Evolutionary conservation across 345 rosid genomes (phyloP), one percentile per base, ranked within the genome.

Genomic region (Psidium guajava): DNA sequence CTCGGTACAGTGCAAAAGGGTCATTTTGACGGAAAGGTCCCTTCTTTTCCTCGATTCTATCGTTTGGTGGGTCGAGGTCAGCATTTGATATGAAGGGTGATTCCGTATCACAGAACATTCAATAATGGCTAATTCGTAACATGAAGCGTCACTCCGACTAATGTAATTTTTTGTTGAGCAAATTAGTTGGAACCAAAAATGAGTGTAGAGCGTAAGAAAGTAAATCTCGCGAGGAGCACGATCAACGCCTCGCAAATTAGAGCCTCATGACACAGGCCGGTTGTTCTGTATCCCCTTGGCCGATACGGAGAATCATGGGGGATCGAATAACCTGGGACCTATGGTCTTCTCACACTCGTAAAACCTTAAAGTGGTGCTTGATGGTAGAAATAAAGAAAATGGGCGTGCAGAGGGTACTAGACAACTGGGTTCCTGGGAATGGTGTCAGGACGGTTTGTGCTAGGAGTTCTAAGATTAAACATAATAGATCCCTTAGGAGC

Each of bases 121-220:
- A 59, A 59, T 59, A n/a, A 7, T 28, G 28, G 40, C 2, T 27
- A 1, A 61, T 14, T 28, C 42, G 42, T 40, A 4, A 40, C 42
- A n/a, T 2, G 11, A n/a, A 36, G 36, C 36, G 36, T 36, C 22
- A 28, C 22, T 64, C 8, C 22, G 0, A 15, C 11, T 28, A 15
- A 28, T 7, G 27, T 28, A 20, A n/a, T n/a, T n/a, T n/a, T n/a
- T n/a, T 64, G 1, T 6, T 4, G 3, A 16, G 7, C 1, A 3
- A 61, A 0, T 1, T 7, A 27, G 2, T 1, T 27, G 15, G 36
- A 59, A 0, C 2, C n/a, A n/a, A 61, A 27, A 27, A 27, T 61
- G 20, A 32, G 20, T 14, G 21, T 40, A 28, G 2, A 27, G 1
- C 15, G 5, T 28, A 28, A 1, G 2, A 61, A 27, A 61, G 5